Evolutionary conservation across 257 asterid species (phyloP).

Genomic region (Mentha longifolia): DNA sequence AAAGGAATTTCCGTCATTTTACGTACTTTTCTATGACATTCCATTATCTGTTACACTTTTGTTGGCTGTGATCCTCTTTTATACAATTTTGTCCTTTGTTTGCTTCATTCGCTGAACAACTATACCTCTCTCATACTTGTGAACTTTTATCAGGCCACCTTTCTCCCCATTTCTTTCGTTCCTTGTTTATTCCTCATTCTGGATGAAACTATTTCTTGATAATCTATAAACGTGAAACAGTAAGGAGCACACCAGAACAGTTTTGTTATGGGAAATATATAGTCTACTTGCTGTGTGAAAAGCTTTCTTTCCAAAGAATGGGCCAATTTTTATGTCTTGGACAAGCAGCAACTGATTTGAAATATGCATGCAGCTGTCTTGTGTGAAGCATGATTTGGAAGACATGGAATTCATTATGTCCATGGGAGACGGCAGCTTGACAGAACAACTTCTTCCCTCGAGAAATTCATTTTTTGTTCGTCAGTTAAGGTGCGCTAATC

Average conservation of each 20-base stretch:
- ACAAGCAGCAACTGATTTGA: constrained; percentile 29
- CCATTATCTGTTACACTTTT: too few relatives aligned
- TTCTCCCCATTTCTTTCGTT: neutral
- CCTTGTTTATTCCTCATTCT: neutral
- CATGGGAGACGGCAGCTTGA: constrained; percentile 73
- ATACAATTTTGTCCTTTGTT: too few relatives aligned
- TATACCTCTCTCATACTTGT: neutral
- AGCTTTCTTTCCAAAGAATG: constrained; percentile 6
- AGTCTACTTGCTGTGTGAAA: constrained; percentile 23
- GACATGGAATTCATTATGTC: constrained; percentile 90
- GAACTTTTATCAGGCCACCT: neutral
- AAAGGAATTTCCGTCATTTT: too few relatives aligned
- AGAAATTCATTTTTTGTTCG: constrained; percentile 78
- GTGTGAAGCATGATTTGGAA: constrained; percentile 73
- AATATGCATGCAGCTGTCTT: constrained; percentile 61
- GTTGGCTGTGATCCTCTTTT: too few relatives aligned
- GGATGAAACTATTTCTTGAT: neutral
- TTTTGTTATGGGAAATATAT: constrained; percentile 19
- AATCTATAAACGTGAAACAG: neutral
- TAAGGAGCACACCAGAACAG: neutral
- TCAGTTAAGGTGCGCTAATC: constrained; percentile 58
- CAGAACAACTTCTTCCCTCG: constrained; percentile 86
- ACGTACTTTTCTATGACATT: too few relatives aligned
- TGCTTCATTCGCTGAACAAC: too few relatives aligned
- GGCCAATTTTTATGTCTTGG: neutral